Evolutionary conservation across 106 monocot species (phyloP), one percentile per base, ranked within the genome.

Genomic region (Allium cepa): DNA sequence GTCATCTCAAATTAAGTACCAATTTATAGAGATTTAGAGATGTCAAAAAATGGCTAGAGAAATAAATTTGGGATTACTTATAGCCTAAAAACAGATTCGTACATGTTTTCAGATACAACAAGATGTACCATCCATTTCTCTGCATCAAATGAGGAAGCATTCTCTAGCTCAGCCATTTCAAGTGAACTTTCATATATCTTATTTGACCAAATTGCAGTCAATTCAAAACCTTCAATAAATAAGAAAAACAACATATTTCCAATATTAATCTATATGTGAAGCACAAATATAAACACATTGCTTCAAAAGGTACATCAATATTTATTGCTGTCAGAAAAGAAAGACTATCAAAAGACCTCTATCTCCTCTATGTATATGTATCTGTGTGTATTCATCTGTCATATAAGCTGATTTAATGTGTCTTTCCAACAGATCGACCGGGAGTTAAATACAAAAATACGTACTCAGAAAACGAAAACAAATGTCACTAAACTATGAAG

Each of bases 151-250:
- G 86, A 82, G 60, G 91, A 88, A 78, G 82, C 83, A 88, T 96
- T 96, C 80, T 92, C 96, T 69, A 92, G 53, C 70, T 96, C 96
- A 55, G 88, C 92, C 96, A 96, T 96, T 72, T 92, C 92, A 75
- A 82, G 75, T 58, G 91, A 91, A 76, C 83, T 75, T 68, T 84
- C 79, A 79, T 83, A 81, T 16, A 70, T 81, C 61, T 63, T 81
- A 52, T 68, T 71, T 62, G 74, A 51, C 95, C 91, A 95, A 65
- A 88, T 83, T 57, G 88, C 63, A 73, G 68, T 68, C 76, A 95
- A 72, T 63, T 95, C 83, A 72, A 95, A 95, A 58, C 95, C 95
- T 93, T 63, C 61, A 78, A 74, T 46, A 22, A 49, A 71, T 9
- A 67, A 17, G n/a, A 10, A 63, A 69, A 47, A 28, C 8, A 59